phyloP scores from a whole-genome alignment of 345 rosid species.

The Hirschfeldia incana region DNA sequence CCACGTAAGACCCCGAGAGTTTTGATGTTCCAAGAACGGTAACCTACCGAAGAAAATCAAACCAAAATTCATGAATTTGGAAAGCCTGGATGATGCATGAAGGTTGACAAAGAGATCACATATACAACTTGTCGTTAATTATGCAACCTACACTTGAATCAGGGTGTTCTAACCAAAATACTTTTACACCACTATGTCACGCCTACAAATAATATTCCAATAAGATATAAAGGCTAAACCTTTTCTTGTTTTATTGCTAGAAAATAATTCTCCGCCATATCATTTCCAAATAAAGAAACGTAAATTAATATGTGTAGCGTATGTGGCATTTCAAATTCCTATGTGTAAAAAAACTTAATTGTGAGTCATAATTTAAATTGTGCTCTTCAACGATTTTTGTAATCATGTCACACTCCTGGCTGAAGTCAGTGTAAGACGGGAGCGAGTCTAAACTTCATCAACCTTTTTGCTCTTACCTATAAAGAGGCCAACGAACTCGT shows the following conservation, averaged over 20 bases:
- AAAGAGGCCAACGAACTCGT: neutral
- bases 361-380: neutral
- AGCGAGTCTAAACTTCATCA: neutral
- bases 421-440: neutral
- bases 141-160: no score
- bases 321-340: neutral
- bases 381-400: neutral
- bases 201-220: neutral
- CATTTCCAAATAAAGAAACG: neutral
- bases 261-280: neutral
- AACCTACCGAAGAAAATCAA: conserved; percentile 52
- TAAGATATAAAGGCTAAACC: neutral
- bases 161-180: neutral
- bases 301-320: neutral
- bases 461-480: neutral
- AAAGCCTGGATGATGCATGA: no score
- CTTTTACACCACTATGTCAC: conserved; percentile 3
- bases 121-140: neutral
- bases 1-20: conserved; percentile 87
- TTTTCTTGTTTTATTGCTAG: neutral
- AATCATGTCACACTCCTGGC: conserved; percentile 17
- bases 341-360: neutral
- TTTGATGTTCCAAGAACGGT: conserved; percentile 90
- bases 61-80: neutral
- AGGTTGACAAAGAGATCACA: neutral